Evolutionary conservation across 2,329 filamentous ascomycete species (phyloP).

Genomic region (Calonectria pteridis): DNA sequence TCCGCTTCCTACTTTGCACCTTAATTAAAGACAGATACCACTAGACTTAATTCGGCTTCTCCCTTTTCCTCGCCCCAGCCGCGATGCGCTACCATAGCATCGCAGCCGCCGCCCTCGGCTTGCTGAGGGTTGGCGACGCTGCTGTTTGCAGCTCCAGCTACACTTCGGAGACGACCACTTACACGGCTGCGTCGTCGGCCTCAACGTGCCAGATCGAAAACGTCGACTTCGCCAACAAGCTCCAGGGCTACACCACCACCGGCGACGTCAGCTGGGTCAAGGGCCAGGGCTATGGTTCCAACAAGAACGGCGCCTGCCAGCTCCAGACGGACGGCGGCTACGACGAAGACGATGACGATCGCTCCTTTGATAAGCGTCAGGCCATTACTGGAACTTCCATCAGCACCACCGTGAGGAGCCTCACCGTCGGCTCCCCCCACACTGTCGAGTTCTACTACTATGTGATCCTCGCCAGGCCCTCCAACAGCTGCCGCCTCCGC

Average conservation of each 20-base stretch:
- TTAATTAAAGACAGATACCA: no score
- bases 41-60: not conserved
- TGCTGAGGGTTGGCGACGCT: slow-evolving; percentile 11
- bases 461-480: not conserved
- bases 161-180: not conserved
- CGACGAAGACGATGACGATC: not conserved
- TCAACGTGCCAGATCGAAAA: not conserved
- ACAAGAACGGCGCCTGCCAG: slow-evolving; percentile 3
- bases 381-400: not conserved
- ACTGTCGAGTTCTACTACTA: slow-evolving; percentile 12
- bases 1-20: not conserved
- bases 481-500: slow-evolving; percentile 16
- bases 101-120: slow-evolving; percentile 13
- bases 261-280: not conserved
- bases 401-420: not conserved
- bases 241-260: not conserved
- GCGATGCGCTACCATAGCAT: slow-evolving; percentile 18
- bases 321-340: not conserved
- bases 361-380: not conserved
- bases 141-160: not conserved
- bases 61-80: no score
- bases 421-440: not conserved
- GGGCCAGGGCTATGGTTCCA: not conserved
- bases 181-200: not conserved
- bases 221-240: not conserved